These are phyloP conservation scores for Neurospora discreta DNA, from an alignment of 495 filamentous ascomycete genomes.

Conservation along the genomic window DNA sequence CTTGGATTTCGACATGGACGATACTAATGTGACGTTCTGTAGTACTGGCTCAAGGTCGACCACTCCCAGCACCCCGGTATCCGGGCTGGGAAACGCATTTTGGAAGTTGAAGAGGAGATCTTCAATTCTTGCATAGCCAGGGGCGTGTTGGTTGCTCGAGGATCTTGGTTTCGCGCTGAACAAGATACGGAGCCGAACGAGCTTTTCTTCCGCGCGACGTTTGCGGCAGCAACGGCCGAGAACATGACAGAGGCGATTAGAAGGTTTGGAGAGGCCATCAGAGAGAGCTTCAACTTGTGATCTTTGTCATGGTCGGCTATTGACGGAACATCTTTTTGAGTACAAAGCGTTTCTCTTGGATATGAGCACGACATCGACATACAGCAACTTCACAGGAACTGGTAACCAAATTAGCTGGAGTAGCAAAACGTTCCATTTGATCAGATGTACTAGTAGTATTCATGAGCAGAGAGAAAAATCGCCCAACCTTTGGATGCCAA, in stretches of 20 bases:
- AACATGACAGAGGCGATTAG: conserved; percentile 70
- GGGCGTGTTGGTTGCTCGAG: conserved; percentile 65
- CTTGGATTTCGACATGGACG: not conserved
- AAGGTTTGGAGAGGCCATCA: conserved; percentile 60
- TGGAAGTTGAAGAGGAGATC: conserved; percentile 74
- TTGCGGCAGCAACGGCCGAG: conserved; percentile 63
- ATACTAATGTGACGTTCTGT: not conserved
- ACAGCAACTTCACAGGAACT: not conserved
- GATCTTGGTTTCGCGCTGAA: conserved; percentile 79
- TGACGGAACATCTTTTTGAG: not conserved
- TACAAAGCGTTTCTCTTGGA: not conserved
- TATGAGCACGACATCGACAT: not conserved
- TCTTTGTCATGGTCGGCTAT: not conserved
- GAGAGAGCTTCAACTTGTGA: conserved; percentile 48
- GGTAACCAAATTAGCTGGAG: not conserved
- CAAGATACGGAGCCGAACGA: conserved; percentile 30
- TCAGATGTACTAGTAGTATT: not conserved
- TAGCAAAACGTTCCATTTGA: not conserved
- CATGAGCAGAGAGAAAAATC: not conserved
- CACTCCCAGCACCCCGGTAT: conserved; percentile 59
- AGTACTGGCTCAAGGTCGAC: conserved; percentile 80
- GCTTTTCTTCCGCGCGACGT: conserved; percentile 83
- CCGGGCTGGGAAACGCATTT: conserved; percentile 39
- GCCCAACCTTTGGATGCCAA: not conserved
- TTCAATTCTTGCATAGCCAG: conserved; percentile 60